Base-by-base conservation (phyloP, 495 filamentous ascomycete genomes). In the Barbatosphaeria neglecta region DNA sequence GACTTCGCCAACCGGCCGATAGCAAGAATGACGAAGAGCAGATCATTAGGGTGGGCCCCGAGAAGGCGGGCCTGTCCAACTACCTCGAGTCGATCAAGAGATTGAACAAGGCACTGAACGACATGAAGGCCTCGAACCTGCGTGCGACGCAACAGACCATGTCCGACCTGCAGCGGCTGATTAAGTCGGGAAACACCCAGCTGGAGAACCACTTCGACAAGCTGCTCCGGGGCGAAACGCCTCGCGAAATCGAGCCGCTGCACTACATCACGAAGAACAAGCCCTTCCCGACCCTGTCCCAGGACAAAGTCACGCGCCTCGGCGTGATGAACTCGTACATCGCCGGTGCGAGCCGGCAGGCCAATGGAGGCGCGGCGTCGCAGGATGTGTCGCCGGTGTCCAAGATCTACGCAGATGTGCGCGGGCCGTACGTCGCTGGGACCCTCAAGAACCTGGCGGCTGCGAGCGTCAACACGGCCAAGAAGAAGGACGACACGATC, bases 261-360 rank as follows among this genome's bases (percentile, higher is more conserved):
- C 86, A 95, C 56, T 96, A 84, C 58, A 79, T 96, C 54, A 95
- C 86, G n/a, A 96, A 95, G 61, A 75, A 84, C 74, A 75, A 67
- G 53, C 65, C 64, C 1, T 70, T 71, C 48, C 69, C 69, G 28
- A 47, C 62, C 15, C 59, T 78, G 16, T 62, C 65, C 11, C 69
- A 70, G 43, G 73, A 76, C 51, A 71, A 69, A 50, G 68, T 70
- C 33, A 68, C 65, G 16, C 53, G 61, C 42, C 44, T 74, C n/a
- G 70, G 67, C 41, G 51, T 75, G 38, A 71, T 79, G 48, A 75
- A 73, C 52, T 67, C 68, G 11, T 72, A 70, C 41, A 63, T 75
- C 5, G 52, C 63, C 17, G 59, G 55, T 0, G 57, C 58, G 9
- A 38, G 59, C 23, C 44, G 51, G 15, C 59, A 66, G 33, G 53